Percentiles rank a stretch among this genome's conserved stretches.
Evolutionary conservation across 106 monocot genomes (phyloP).

Genomic region (Ottelia alismoides): DNA sequence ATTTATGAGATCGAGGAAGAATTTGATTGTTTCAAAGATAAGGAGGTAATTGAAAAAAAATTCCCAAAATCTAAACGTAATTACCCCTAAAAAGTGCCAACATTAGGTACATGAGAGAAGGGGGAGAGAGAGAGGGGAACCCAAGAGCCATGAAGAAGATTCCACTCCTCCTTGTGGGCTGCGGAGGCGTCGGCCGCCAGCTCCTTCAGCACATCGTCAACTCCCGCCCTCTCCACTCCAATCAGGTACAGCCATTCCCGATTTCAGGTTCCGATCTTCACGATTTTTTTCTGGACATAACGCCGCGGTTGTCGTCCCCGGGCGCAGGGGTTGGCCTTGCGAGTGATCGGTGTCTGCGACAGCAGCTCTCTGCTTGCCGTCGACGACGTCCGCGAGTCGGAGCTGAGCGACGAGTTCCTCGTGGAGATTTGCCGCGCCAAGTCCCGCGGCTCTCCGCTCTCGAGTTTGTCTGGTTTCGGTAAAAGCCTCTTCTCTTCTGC

Average conservation of each 20-base stretch:
- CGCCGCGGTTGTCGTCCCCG: too few species aligned
- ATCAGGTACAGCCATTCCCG: conserved; percentile 31
- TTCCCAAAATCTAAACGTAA: too few species aligned
- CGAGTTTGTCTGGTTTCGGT: conserved; percentile 15
- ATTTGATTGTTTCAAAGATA: too few species aligned
- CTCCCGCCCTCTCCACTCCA: conserved; percentile 70
- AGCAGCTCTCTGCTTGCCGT: conserved; percentile 59
- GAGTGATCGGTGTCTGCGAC: conserved; percentile 75
- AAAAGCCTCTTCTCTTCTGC: too few species aligned
- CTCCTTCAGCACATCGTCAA: conserved; percentile 67
- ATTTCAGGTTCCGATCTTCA: neutral
- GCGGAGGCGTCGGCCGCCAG: conserved; percentile 92
- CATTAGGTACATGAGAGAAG: too few species aligned
- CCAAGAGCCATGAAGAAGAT: conserved; percentile 39
- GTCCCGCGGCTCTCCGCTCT: conserved; percentile 47
- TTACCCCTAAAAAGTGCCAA: too few species aligned
- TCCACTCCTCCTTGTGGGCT: conserved; percentile 65
- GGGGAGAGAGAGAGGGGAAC: too few species aligned
- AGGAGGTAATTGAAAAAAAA: too few species aligned
- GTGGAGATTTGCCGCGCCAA: conserved; percentile 44
- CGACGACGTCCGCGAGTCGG: conserved; percentile 28
- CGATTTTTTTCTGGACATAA: too few species aligned
- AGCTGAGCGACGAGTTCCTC: conserved; percentile 42
- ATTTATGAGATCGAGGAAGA: too few species aligned
- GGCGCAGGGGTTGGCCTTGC: conserved; percentile 65